Evolutionary conservation across 1,139 yeast genomes (phyloP).

Genomic region (Saccharomyces pastorianus): DNA sequence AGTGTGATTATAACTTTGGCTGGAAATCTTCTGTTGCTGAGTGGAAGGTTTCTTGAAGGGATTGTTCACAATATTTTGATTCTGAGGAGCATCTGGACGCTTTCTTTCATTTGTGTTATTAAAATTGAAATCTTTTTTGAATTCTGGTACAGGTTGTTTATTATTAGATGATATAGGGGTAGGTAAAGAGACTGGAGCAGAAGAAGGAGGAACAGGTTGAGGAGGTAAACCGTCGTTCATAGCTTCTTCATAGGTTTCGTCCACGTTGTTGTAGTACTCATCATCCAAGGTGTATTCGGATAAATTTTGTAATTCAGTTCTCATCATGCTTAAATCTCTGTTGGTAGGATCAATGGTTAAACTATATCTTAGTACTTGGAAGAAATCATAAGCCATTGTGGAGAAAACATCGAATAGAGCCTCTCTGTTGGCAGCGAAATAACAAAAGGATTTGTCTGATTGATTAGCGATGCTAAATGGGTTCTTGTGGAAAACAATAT

Average conservation of each 20-base stretch:
- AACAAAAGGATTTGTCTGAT: constrained; percentile 77
- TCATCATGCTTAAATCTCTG: constrained; percentile 57
- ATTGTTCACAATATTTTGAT: background rate
- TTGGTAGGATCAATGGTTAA: constrained; percentile 83
- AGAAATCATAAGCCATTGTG: constrained; percentile 78
- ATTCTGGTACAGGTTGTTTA: constrained; percentile 9
- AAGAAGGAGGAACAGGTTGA: constrained; percentile 12
- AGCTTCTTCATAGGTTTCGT: constrained; percentile 32
- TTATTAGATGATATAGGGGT: constrained; percentile 17
- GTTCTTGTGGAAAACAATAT: constrained; percentile 80
- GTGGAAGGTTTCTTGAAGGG: background rate
- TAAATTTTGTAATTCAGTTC: constrained; percentile 50
- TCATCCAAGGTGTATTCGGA: constrained; percentile 79
- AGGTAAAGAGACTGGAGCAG: constrained; percentile 22
- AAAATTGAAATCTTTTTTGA: constrained; percentile 5
- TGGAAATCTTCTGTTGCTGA: background rate
- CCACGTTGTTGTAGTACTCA: constrained; percentile 43
- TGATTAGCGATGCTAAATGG: constrained; percentile 85
- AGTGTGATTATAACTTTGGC: background rate
- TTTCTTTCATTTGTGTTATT: constrained; percentile 2
- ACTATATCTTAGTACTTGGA: constrained; percentile 68
- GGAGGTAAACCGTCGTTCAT: background rate
- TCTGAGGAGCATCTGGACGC: background rate
- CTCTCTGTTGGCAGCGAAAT: constrained; percentile 82
- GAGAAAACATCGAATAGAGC: constrained; percentile 89